A percentile compares a stretch with the other conserved stretches of the same genome.
Evolutionary conservation across 1,284 basidiomycete genomes (phyloP).

Genomic region (Phylloporus sp.): DNA sequence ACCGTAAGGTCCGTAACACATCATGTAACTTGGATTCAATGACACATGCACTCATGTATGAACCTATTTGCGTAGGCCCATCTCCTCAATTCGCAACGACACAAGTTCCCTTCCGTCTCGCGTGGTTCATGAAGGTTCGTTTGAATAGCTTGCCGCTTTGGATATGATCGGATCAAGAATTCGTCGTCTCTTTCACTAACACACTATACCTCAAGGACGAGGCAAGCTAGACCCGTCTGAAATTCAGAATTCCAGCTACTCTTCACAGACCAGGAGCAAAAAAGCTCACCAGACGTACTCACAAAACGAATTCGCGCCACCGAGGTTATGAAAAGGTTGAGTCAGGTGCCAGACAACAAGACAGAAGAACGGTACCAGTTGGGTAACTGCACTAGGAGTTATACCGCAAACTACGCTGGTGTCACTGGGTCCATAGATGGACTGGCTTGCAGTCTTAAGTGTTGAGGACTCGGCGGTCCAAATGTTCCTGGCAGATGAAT

Average conservation of each 20-base stretch:
- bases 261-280: neutral
- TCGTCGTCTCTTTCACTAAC: neutral
- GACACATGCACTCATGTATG: neutral
- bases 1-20: neutral
- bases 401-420: too few relatives aligned
- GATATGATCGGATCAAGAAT: neutral
- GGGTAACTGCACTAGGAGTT: too few relatives aligned
- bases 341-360: neutral
- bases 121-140: neutral
- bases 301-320: slow-evolving; percentile 27
- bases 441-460: too few relatives aligned
- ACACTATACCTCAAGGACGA: slow-evolving; percentile 10
- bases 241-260: too few relatives aligned
- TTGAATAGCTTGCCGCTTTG: neutral
- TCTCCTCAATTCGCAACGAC: slow-evolving; percentile 1
- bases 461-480: too few relatives aligned
- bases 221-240: neutral
- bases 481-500: too few relatives aligned
- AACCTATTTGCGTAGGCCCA: neutral
- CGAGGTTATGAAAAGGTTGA: too few relatives aligned
- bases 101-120: neutral
- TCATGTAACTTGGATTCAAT: neutral
- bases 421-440: too few relatives aligned
- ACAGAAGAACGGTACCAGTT: too few relatives aligned
- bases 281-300: slow-evolving; percentile 10